phyloP scores from a whole-genome alignment of 495 filamentous ascomycete genomes.

The Tuber magnatum region DNA sequence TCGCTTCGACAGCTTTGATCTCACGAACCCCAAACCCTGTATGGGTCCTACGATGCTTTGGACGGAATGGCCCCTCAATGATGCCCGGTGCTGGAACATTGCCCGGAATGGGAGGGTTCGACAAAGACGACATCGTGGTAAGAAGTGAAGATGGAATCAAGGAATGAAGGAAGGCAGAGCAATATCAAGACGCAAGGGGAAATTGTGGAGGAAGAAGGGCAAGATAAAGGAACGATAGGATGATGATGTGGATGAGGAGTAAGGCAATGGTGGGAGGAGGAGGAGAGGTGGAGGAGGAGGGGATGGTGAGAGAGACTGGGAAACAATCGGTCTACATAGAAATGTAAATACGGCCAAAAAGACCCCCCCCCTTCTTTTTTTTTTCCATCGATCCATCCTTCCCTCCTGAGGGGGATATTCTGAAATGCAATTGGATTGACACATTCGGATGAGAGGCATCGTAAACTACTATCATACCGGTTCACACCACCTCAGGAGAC shows the following conservation, averaged over 20 bases:
- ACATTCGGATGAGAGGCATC: constrained; percentile 4
- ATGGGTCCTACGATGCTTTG: constrained; percentile 90
- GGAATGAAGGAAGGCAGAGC: constrained; percentile 7
- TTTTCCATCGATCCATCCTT: neutral
- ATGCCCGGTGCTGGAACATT: constrained; percentile 37
- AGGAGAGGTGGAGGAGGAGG: constrained; percentile 16
- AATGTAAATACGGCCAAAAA: constrained; percentile 1
- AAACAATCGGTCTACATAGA: neutral
- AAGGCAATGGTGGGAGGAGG: constrained; percentile 17
- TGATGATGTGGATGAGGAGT: constrained; percentile 22
- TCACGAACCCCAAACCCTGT: constrained; percentile 85
- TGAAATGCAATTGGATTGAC: constrained; percentile 5
- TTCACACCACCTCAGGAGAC: constrained; percentile 3
- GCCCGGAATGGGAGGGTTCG: constrained; percentile 34
- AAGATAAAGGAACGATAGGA: constrained; percentile 24
- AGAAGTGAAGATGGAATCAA: constrained; percentile 13
- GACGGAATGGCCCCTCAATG: constrained; percentile 51
- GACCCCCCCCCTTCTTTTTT: neutral
- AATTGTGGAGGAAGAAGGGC: constrained; percentile 23
- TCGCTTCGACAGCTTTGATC: constrained; percentile 86
- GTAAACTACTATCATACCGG: neutral
- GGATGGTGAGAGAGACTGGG: constrained; percentile 5
- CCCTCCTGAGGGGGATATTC: neutral
- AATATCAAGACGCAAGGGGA: constrained; percentile 14
- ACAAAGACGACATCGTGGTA: constrained; percentile 27